Evolutionary conservation across 352 stramenopile species (phyloP).

Genomic region (Phytophthora cactorum): DNA sequence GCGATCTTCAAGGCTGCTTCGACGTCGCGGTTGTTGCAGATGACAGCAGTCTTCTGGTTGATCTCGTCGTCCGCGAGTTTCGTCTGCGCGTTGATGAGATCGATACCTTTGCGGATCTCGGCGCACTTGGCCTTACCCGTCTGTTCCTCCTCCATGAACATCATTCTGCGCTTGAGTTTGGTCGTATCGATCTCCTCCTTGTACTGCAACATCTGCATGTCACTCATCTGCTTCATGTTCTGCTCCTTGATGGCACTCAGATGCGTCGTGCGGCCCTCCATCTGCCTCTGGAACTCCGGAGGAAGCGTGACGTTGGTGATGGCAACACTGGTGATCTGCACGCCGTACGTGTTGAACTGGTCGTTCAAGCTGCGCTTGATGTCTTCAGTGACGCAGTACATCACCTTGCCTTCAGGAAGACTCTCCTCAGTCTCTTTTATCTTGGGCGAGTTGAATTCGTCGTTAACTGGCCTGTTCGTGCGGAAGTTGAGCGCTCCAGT

Average conservation of each 20-base stretch:
- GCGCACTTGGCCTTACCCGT: slow-evolving; percentile 56
- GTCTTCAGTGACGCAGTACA: slow-evolving; percentile 66
- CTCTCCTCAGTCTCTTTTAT: slow-evolving; percentile 13
- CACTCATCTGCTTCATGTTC: slow-evolving; percentile 82
- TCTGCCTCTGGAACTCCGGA: slow-evolving; percentile 63
- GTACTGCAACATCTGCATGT: slow-evolving; percentile 77
- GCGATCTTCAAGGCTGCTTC: slow-evolving; percentile 50
- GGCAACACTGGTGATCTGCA: slow-evolving; percentile 75
- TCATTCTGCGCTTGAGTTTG: slow-evolving; percentile 62
- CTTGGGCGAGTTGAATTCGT: slow-evolving; percentile 38
- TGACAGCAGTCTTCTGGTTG: slow-evolving; percentile 44
- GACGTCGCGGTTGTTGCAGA: slow-evolving; percentile 48
- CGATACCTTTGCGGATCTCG: slow-evolving; percentile 60
- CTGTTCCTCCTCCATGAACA: slow-evolving; percentile 70
- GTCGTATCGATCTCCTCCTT: slow-evolving; percentile 63
- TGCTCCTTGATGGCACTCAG: slow-evolving; percentile 73
- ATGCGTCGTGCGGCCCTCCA: slow-evolving; percentile 73
- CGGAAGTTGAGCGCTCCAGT: slow-evolving; percentile 47
- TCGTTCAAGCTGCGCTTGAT: slow-evolving; percentile 78
- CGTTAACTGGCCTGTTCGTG: slow-evolving; percentile 17
- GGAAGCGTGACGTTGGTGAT: slow-evolving; percentile 82
- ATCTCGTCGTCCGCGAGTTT: slow-evolving; percentile 50
- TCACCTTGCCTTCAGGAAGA: slow-evolving; percentile 19
- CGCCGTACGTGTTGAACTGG: slow-evolving; percentile 80
- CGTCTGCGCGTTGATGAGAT: slow-evolving; percentile 50